Evolutionary conservation across 768 basidiomycete species (phyloP), one percentile per base, ranked within the genome.

Genomic region (Floccularia luteovirens): DNA sequence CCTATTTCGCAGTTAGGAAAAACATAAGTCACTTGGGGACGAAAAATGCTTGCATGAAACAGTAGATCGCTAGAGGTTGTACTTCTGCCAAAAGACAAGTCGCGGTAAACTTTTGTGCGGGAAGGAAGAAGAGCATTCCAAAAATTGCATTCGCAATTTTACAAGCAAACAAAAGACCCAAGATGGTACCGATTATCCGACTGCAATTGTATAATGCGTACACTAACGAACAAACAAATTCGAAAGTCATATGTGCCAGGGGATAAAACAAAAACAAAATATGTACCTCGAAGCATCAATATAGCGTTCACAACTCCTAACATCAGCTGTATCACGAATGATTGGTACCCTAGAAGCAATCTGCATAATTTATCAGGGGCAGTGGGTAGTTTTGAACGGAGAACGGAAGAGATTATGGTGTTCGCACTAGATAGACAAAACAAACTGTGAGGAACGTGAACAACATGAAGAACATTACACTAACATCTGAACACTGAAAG

Each of bases 121-220:
- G 33, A 19, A 34, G 17, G 33, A 11, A 34, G 8, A 34, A 8
- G 8, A 19, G 8, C 17, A 34, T 10, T 19, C 11, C 10, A 10
- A 34, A 10, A 19, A 34, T 8, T 10, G 10, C 33, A 10, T 11
- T 11, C 8, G 11, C 33, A 19, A 34, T 19, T 17, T 34, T 34
- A 17, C 10, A 8, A 19, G 8, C 17, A 19, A 34, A 10, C 11
- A 34, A 8, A 17, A 17, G 8, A 34, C 10, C 10, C 11, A 34
- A 34, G 8, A 34, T 8, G 8, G 19, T 10, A 8, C 11, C 33
- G 11, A 34, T 34, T 8, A 8, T 11, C 17, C 8, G 33, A 19
- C 17, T 34, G 33, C 33, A 34, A 19, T 19, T 34, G 19, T 34
- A 34, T 19, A 34, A 34, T 8, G 33, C 33, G 19, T 34, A 19